phyloP scores from a whole-genome alignment of 1,284 basidiomycete genomes.

The Moniliophthora roreri region DNA sequence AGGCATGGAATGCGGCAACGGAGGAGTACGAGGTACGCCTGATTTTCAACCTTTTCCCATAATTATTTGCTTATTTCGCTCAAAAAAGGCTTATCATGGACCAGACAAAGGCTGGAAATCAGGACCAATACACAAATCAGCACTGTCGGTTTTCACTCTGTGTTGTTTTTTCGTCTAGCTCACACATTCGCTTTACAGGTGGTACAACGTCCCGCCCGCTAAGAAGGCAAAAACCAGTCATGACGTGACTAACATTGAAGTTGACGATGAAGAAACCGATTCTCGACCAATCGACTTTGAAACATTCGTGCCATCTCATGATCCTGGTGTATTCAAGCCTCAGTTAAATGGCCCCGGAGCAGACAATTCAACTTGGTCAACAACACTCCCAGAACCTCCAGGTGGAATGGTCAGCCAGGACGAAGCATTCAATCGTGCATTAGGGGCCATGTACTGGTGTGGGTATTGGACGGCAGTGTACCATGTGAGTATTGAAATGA shows the following conservation, averaged over 20 bases:
- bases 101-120: slow-evolving; percentile 69
- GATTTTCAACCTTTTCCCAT: slow-evolving; percentile 5
- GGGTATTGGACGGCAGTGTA: slow-evolving; percentile 85
- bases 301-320: slow-evolving; percentile 66
- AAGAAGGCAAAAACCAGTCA: slow-evolving; percentile 26
- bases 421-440: slow-evolving; percentile 71
- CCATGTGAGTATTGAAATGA: slow-evolving; percentile 46
- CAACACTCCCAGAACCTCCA: slow-evolving; percentile 26
- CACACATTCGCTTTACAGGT: slow-evolving; percentile 43
- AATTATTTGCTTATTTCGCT: not conserved
- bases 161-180: slow-evolving; percentile 3
- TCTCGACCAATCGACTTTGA: slow-evolving; percentile 67
- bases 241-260: slow-evolving; percentile 4
- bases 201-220: slow-evolving; percentile 71
- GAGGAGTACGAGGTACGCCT: slow-evolving; percentile 70
- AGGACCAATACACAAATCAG: slow-evolving; percentile 64
- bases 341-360: slow-evolving; percentile 22
- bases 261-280: slow-evolving; percentile 32
- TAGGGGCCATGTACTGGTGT: slow-evolving; percentile 78
- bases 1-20: slow-evolving; percentile 78
- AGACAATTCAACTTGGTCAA: slow-evolving; percentile 13
- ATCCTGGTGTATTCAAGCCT: slow-evolving; percentile 49
- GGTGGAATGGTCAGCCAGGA: slow-evolving; percentile 54
- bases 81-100: slow-evolving; percentile 60
- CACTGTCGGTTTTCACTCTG: slow-evolving; percentile 50